Base-by-base conservation (phyloP, 805 yeast species). In the Ogataea henricii region DNA sequence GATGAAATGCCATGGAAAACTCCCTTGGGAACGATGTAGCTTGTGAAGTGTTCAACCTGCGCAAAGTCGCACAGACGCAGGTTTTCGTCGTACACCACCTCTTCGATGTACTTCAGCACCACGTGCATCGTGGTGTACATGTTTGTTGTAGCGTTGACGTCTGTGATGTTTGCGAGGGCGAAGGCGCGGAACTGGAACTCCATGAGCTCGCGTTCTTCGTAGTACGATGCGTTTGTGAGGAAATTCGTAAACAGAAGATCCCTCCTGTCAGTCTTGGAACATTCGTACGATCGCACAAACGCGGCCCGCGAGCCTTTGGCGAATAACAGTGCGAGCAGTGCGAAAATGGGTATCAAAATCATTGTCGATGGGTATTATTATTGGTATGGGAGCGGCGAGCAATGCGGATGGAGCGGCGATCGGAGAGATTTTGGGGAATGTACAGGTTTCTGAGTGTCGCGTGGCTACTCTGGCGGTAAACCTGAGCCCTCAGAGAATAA, bases 111-210 rank as follows among this genome's bases (percentile, higher is more conserved):
- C 40, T 66, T 67, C 7, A 77, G 61, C 30, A 67, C 65, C 10
- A 76, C 74, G 45, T 76, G 79, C 36, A 79, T 58, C 1, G 81
- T 76, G 8, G 83, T 76, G 56, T 62, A 78, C 52, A 63, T 69
- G 58, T 78, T 77, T 1, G 82, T 72, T 3, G 71, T 61, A 1
- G 53, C 9, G 54, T 79, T 71, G 26, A 77, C 76, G 50, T 78
- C 83, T 12, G 65, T 53, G 8, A 78, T 70, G 18, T 53, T 45
- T 6, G 45, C 49, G 9, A 56, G 33, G 4, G 66, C 62, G 33
- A 53, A 49, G 4, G 56, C 41, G 20, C 55, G 49, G 4, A 57
- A 23, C 23, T 56, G 47, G 30, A 58, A 46, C 13, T 53, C 45
- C 48, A 58, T 34, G 1, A 43, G n/a, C 4, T 48, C 54, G 1